Percentiles rank a stretch among this genome's conserved stretches.
Conservation (phyloP, 2,329 filamentous ascomycete genomes). For the Salinomyces thailandicus region DNA sequence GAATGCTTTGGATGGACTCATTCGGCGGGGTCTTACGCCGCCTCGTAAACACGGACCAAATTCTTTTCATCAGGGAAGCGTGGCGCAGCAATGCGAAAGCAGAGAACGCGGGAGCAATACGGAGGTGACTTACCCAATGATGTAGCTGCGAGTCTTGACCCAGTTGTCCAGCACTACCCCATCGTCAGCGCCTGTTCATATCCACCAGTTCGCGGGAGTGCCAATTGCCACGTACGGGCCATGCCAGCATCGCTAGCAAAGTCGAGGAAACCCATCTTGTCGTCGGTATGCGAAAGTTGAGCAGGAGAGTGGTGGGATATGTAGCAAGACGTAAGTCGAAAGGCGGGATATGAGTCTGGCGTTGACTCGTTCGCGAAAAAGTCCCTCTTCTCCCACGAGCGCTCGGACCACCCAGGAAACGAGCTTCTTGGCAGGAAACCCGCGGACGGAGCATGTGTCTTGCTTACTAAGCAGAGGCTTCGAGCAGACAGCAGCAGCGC, state of each 20-base stretch:
- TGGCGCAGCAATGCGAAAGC: too few species aligned
- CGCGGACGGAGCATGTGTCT: too few species aligned
- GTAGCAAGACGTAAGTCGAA: not conserved
- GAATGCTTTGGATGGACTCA: conserved; percentile 69
- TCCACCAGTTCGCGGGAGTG: not conserved
- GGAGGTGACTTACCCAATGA: conserved; percentile 60
- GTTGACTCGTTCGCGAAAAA: too few species aligned
- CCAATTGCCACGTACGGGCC: conserved; percentile 42
- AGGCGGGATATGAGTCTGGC: too few species aligned
- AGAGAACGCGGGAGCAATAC: too few species aligned
- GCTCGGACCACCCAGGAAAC: too few species aligned
- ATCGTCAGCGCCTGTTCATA: conserved; percentile 1
- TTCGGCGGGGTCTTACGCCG: conserved; percentile 80
- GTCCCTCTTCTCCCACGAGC: too few species aligned
- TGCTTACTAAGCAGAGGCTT: too few species aligned
- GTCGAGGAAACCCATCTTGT: conserved; percentile 60
- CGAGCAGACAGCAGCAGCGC: too few species aligned
- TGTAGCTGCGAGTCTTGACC: conserved; percentile 67
- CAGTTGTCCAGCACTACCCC: conserved; percentile 57
- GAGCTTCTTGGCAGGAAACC: too few species aligned
- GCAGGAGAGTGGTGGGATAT: too few species aligned
- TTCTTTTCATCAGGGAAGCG: conserved; percentile 60
- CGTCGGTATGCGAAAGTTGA: not conserved
- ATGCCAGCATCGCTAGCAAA: conserved; percentile 56
- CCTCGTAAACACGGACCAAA: conserved; percentile 96